A percentile compares a stretch with the other conserved stretches of the same genome.
phyloP scores from a whole-genome alignment of 2,329 filamentous ascomycete species.

The Colletotrichum sidae region DNA sequence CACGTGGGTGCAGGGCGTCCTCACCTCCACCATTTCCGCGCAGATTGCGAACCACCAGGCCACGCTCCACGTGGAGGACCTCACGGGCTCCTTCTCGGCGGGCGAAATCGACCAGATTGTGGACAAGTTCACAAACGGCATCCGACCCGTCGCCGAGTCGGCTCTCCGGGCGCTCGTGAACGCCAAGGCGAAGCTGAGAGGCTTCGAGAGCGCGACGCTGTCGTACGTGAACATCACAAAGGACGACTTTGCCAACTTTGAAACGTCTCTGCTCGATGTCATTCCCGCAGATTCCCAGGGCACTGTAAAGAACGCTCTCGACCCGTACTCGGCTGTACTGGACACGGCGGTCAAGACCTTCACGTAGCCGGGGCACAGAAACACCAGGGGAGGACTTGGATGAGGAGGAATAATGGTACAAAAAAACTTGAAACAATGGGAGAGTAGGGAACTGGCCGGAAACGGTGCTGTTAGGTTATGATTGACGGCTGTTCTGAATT shows the following conservation, averaged over 20 bases:
- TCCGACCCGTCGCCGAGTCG: neutral
- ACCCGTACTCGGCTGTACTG: too few relatives aligned
- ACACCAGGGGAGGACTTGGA: too few relatives aligned
- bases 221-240: neutral
- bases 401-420: too few relatives aligned
- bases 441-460: too few relatives aligned
- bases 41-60: slow-evolving; percentile 1
- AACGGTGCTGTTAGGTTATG: too few relatives aligned
- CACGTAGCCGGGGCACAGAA: too few relatives aligned
- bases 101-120: neutral
- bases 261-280: neutral
- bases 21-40: slow-evolving; percentile 1
- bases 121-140: slow-evolving; percentile 1
- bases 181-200: neutral
- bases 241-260: neutral
- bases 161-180: neutral
- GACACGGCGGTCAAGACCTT: too few relatives aligned
- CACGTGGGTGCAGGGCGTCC: neutral
- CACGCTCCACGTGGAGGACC: slow-evolving; percentile 12
- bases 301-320: too few relatives aligned
- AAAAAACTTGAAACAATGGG: too few relatives aligned
- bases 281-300: neutral
- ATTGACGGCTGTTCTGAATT: too few relatives aligned
- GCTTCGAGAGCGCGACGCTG: neutral
- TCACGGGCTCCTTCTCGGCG: neutral